A percentile compares a stretch with the other conserved stretches of the same genome.
These are phyloP conservation scores for Lachnellula subtilissima DNA, from an alignment of 2,329 filamentous ascomycete species.

Conservation along the genomic window DNA sequence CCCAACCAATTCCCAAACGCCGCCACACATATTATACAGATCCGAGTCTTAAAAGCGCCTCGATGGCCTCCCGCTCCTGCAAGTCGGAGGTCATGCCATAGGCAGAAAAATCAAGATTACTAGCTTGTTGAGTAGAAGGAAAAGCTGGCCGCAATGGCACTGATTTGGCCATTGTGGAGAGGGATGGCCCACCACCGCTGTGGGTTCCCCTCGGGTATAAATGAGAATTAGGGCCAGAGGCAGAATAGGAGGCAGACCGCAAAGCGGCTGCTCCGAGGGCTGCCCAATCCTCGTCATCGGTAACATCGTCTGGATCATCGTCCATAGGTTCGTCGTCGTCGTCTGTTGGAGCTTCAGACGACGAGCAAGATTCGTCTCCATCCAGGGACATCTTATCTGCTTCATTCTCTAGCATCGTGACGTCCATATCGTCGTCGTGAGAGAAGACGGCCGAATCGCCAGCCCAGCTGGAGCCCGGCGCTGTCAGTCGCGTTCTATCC, in stretches of 20 bases:
- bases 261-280: constrained; percentile 82
- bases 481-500: constrained; percentile 46
- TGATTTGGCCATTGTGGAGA: constrained; percentile 28
- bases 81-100: constrained; percentile 47
- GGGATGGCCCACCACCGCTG: constrained; percentile 32
- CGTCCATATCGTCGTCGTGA: constrained; percentile 58
- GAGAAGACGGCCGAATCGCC: constrained; percentile 73
- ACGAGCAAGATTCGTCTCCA: constrained; percentile 68
- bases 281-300: constrained; percentile 95
- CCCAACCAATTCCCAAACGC: constrained; percentile 24
- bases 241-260: constrained; percentile 60
- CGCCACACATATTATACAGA: constrained; percentile 54
- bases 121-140: constrained; percentile 35
- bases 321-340: constrained; percentile 56
- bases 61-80: constrained; percentile 76
- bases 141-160: constrained; percentile 23
- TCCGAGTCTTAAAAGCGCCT: constrained; percentile 74
- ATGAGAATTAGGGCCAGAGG: constrained; percentile 49
- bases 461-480: constrained; percentile 56
- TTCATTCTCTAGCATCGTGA: constrained; percentile 73
- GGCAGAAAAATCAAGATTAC: constrained; percentile 47
- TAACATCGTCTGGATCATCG: constrained; percentile 78
- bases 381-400: constrained; percentile 94
- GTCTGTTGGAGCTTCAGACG: constrained; percentile 63
- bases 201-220: constrained; percentile 41